Conservation (phyloP, 306 rosid genomes). For the Inga leiocalycina region DNA sequence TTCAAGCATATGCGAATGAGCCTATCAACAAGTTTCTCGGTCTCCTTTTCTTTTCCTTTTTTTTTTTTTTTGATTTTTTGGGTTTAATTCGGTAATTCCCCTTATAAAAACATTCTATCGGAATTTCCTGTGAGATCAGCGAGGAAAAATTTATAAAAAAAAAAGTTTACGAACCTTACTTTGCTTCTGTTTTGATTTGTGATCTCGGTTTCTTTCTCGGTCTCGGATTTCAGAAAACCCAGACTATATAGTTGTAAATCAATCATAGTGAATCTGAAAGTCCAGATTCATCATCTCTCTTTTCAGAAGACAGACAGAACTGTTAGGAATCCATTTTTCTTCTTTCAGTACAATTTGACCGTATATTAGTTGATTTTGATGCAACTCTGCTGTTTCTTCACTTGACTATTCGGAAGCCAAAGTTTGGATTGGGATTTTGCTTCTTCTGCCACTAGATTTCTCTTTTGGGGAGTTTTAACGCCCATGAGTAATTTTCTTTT, state of each 20-base stretch:
- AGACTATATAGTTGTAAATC: constrained; percentile 48
- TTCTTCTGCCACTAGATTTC: constrained; percentile 21
- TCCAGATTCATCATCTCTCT: constrained; percentile 31
- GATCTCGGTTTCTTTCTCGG: constrained; percentile 59
- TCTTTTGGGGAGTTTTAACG: not conserved
- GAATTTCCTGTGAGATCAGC: constrained; percentile 38
- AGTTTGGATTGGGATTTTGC: constrained; percentile 36
- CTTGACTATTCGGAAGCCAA: constrained; percentile 12
- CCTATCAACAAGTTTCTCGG: constrained; percentile 30
- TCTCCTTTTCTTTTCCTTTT: not conserved
- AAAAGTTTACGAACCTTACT: not conserved
- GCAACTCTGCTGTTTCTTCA: constrained; percentile 18
- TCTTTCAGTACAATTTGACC: not conserved
- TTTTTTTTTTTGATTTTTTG: not conserved
- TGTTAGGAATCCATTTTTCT: constrained; percentile 3
- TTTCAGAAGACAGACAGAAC: constrained; percentile 5
- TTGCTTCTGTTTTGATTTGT: constrained; percentile 19
- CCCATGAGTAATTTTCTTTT: not conserved
- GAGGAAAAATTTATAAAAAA: not conserved
- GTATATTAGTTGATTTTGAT: constrained; percentile 23
- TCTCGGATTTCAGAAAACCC: constrained; percentile 45
- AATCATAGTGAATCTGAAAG: constrained; percentile 37
- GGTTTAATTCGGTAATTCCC: not conserved
- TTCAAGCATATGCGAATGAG: constrained; percentile 31
- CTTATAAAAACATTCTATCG: constrained; percentile 42